phyloP scores from a whole-genome alignment of 2,329 filamentous ascomycete genomes.

The Cryphonectria nitschkei region DNA sequence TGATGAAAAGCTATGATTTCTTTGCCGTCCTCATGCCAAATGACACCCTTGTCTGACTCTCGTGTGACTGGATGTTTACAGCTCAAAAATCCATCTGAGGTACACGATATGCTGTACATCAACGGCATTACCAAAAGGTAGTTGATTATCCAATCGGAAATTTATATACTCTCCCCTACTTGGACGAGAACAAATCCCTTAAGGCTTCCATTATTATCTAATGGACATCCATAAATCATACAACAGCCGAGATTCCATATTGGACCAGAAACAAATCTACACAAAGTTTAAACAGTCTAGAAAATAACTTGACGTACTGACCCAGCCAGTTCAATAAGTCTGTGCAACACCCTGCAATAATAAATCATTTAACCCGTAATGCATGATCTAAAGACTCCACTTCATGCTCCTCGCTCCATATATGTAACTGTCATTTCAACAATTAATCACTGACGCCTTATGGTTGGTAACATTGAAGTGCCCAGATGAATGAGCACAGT shows the following conservation, averaged over 20 bases:
- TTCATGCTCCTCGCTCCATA: background rate
- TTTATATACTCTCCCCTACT: too few relatives aligned
- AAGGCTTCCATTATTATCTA: too few relatives aligned
- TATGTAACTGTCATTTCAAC: background rate
- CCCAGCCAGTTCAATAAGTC: background rate
- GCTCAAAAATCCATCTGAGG: background rate
- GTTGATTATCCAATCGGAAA: too few relatives aligned
- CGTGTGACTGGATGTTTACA: background rate
- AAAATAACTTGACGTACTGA: background rate
- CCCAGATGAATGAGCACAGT: too few relatives aligned
- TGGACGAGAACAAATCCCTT: too few relatives aligned
- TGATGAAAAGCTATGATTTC: background rate
- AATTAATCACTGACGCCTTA: background rate
- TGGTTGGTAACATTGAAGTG: background rate
- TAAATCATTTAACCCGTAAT: too few relatives aligned
- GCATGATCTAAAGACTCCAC: background rate
- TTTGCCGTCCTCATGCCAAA: background rate
- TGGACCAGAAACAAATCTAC: background rate
- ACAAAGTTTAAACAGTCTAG: background rate
- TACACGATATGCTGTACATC: too few relatives aligned
- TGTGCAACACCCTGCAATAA: background rate
- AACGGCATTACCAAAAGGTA: too few relatives aligned
- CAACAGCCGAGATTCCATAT: too few relatives aligned
- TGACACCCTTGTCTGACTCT: background rate
- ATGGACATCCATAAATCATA: too few relatives aligned